Evolutionary conservation across 768 basidiomycete genomes (phyloP), one percentile per base, ranked within the genome.

Genomic region (Suillus ampliporus): DNA sequence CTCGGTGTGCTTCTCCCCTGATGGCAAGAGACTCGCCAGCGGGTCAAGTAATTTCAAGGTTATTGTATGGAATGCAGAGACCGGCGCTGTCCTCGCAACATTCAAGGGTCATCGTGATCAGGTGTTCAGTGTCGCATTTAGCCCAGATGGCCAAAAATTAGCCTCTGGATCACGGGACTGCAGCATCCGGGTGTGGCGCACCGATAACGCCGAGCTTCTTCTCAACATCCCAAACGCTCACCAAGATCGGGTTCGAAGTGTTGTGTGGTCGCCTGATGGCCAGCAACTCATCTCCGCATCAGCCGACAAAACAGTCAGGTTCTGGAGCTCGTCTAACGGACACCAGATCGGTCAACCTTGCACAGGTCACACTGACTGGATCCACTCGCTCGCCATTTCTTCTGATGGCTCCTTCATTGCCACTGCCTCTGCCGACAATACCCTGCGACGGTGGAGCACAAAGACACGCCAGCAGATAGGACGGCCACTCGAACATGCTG

Each of bases 361-460:
- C 41, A 68, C 52, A 44, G 76, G 74, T 48, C 72, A 75, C 58
- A 68, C 67, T 14, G 70, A 68, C 37, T 65, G 68, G 62, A 67
- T 77, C 64, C 68, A 65, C 52, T 76, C 74, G 60, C 69, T 75
- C 60, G 68, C 74, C 46, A 68, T 76, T 28, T 76, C 74, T 11
- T 72, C 75, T 11, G 69, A 76, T 7, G 70, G 74, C 44, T 62
- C 60, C 19, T 73, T 63, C 51, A 70, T 76, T 26, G 73, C 70
- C 11, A 73, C 75, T 31, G 75, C 74, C n/a, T 76, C 71, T 0
- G 69, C 69, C 7, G 69, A 71, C 61, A 62, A 63, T 19, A 61
- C 69, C 60, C 63, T 75, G 68, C 73, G 74, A 54, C 57, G 76
- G 5, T 75, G 74, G 74, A 71, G 73, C 62, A 67, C 74, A 1